A percentile compares a stretch with the other conserved stretches of the same genome.
phyloP scores from a whole-genome alignment of 495 filamentous ascomycete species.

The Penicillium cataractarum region DNA sequence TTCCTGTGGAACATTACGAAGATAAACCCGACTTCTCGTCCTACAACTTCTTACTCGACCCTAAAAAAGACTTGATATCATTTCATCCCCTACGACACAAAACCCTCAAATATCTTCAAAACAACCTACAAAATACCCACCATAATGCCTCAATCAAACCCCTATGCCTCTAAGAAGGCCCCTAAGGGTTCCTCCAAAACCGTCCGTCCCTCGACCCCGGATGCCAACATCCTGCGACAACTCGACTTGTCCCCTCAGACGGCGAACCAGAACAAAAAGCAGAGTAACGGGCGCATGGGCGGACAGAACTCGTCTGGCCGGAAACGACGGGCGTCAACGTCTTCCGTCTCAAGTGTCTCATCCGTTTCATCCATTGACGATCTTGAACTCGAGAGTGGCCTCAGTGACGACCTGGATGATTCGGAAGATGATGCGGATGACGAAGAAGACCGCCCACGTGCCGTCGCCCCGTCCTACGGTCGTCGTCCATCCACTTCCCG shows the following conservation, averaged over 20 bases:
- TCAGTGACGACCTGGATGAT: slow-evolving; percentile 46
- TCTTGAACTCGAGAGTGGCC: slow-evolving; percentile 1
- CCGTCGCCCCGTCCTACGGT: slow-evolving; percentile 56
- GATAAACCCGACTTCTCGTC: neutral
- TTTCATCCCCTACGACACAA: neutral
- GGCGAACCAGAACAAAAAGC: slow-evolving; percentile 31
- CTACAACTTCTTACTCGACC: neutral
- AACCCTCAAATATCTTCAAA: neutral
- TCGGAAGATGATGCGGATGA: slow-evolving; percentile 55
- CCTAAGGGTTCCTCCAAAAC: slow-evolving; percentile 34
- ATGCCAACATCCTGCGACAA: slow-evolving; percentile 24
- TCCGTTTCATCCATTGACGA: slow-evolving; percentile 46
- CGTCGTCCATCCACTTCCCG: slow-evolving; percentile 39
- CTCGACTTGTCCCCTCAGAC: slow-evolving; percentile 27
- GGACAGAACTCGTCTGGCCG: slow-evolving; percentile 29
- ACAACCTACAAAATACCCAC: neutral
- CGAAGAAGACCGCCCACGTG: slow-evolving; percentile 54
- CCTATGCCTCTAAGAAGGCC: slow-evolving; percentile 38
- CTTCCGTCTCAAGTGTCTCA: slow-evolving; percentile 49
- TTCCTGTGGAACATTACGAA: neutral
- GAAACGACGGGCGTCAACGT: slow-evolving; percentile 46
- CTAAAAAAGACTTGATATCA: neutral
- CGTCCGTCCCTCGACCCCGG: slow-evolving; percentile 29
- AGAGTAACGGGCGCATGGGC: slow-evolving; percentile 29
- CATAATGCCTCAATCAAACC: slow-evolving; percentile 35